These are phyloP conservation scores for Daedaleopsis nitida DNA, from an alignment of 768 basidiomycete genomes.

Conservation along the genomic window DNA sequence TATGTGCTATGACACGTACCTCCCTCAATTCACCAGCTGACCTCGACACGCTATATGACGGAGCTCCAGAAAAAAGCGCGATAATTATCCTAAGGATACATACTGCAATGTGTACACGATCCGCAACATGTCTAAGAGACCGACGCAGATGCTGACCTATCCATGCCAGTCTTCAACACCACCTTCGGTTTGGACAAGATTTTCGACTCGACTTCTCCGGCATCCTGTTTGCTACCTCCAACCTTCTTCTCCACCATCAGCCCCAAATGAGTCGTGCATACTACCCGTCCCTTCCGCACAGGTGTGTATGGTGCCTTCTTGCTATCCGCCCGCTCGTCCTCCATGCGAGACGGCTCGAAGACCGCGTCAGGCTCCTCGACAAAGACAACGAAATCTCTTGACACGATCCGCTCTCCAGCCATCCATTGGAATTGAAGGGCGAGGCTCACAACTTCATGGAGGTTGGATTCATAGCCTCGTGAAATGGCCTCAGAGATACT, in stretches of 20 bases:
- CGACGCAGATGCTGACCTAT: too few relatives aligned
- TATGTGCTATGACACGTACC: neutral
- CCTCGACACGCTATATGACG: too few relatives aligned
- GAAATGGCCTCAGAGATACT: neutral
- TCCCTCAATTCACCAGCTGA: neutral
- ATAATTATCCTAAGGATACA: too few relatives aligned
- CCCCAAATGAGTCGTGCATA: constrained; percentile 11
- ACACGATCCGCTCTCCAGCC: constrained; percentile 12
- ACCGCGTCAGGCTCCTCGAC: neutral
- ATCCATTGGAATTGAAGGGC: constrained; percentile 9
- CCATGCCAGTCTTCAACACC: neutral
- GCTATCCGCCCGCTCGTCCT: constrained; percentile 7
- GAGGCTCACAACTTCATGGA: constrained; percentile 3
- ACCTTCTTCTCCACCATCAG: neutral
- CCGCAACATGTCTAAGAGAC: too few relatives aligned
- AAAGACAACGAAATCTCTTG: constrained; percentile 7
- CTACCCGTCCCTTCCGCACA: neutral
- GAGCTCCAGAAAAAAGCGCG: too few relatives aligned
- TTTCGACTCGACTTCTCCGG: neutral
- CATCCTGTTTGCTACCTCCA: neutral
- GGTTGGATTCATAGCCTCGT: neutral
- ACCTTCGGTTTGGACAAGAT: constrained; percentile 12
- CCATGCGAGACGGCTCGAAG: constrained; percentile 11
- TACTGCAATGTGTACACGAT: too few relatives aligned
- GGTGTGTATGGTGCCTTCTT: neutral